These are phyloP conservation scores for Trichophyton rubrum DNA, from an alignment of 2,329 filamentous ascomycete genomes.

Conservation along the genomic window DNA sequence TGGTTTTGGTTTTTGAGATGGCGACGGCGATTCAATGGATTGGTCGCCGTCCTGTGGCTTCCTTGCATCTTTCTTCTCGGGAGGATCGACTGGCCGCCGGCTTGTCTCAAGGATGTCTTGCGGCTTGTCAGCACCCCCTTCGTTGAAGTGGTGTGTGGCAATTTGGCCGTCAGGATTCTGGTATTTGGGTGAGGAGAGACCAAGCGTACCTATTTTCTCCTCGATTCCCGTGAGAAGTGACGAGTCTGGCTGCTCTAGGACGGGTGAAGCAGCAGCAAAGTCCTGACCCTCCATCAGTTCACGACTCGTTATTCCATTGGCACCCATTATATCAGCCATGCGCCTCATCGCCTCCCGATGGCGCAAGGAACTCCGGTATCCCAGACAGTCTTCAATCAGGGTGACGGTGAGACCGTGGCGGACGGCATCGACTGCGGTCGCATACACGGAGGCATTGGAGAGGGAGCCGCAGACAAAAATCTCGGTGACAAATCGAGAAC, in stretches of 20 bases:
- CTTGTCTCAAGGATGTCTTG: background rate
- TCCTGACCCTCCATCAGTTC: conserved; percentile 44
- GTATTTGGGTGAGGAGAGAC: conserved; percentile 3
- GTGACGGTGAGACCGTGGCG: conserved; percentile 79
- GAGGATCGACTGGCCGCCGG: background rate
- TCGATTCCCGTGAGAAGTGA: conserved; percentile 24
- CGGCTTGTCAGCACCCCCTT: background rate
- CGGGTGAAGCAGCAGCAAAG: conserved; percentile 15
- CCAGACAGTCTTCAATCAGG: conserved; percentile 77
- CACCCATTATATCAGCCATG: conserved; percentile 63
- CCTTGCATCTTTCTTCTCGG: background rate
- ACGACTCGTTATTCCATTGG: conserved; percentile 48
- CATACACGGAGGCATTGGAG: conserved; percentile 78
- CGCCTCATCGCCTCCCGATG: conserved; percentile 59
- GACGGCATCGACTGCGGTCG: conserved; percentile 81
- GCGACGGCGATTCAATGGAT: background rate
- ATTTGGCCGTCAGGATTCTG: background rate
- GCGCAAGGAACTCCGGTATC: conserved; percentile 57
- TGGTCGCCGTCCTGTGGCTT: background rate
- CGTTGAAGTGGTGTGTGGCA: background rate
- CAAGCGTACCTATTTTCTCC: conserved; percentile 24
- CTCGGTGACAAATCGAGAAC: conserved; percentile 79
- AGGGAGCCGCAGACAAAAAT: conserved; percentile 79
- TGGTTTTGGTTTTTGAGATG: conserved; percentile 13
- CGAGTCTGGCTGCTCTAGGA: conserved; percentile 15